Base-by-base conservation (phyloP, 345 rosid genomes). In the Jatropha curcas region DNA sequence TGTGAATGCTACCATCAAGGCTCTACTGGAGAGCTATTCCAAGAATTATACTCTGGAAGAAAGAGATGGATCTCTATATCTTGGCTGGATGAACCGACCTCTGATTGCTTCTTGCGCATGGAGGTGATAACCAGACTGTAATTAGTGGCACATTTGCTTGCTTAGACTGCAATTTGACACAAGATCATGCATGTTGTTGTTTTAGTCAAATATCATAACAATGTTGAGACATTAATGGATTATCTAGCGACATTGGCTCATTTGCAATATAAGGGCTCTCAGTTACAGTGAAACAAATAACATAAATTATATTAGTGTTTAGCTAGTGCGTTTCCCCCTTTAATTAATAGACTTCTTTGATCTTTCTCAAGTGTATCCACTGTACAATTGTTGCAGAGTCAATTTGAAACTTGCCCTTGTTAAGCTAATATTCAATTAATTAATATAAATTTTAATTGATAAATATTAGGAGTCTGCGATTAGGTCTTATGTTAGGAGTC, bases 41-140 rank as follows among this genome's bases (percentile, higher is more conserved):
- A 84, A 82, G 13, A 86, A 85, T 68, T 92, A 90, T 46, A 87
- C 89, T 0, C 96, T 95, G 24, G 90, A 89, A 72, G 98, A 95
- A 76, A 79, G 82, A 66, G 98, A 89, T 71, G 99, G 89, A 34
- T 87, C 81, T 37, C 82, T 95, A 65, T 86, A 79, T 75, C 94
- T 95, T 61, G 99, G 99, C 31, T 95, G 99, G 99, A 90, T 79
- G 94, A 82, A 89, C 74, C 95, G 83, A 35, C 80, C 83, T 59
- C 74, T 95, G 41, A 63, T 95, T 43, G 48, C 84, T 78, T 89
- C 99, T 58, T 87, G 92, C 75, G 99, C 99, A 27, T 95, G 99
- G 98, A 84, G 85, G 73, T 92, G 88, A 82, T 70, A 17, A 68
- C 64, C 46, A 8, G 20, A 12, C 20, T 9, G 55, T 48, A 63